These are phyloP conservation scores for Chytriomyces sp. DNA, from an alignment of 192 early-diverging fungal genomes.

Conservation along the genomic window DNA sequence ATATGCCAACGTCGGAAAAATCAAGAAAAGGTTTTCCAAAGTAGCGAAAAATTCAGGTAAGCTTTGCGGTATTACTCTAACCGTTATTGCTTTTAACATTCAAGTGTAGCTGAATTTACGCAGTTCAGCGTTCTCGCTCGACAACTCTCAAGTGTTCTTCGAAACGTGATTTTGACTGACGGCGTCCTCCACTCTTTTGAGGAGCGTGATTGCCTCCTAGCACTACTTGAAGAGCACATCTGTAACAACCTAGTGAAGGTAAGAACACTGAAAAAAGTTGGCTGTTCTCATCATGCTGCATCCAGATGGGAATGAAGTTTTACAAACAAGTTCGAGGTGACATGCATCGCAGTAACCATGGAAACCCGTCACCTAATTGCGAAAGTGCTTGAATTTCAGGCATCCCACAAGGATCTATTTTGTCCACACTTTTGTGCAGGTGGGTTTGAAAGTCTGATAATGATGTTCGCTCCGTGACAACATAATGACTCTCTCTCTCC, in stretches of 20 bases:
- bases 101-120: conserved; percentile 45
- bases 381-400: conserved; percentile 44
- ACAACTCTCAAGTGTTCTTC: conserved; percentile 50
- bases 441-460: conserved; percentile 26
- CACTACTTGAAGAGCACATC: conserved; percentile 68
- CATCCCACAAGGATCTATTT: conserved; percentile 89
- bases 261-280: not conserved
- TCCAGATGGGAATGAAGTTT: conserved; percentile 58
- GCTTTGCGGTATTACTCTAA: not conserved
- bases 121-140: conserved; percentile 53
- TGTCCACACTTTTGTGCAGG: conserved; percentile 89
- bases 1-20: conserved; percentile 41
- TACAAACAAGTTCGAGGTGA: conserved; percentile 64
- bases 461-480: not conserved
- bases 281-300: no score
- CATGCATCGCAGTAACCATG: not conserved
- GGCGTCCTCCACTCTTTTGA: conserved; percentile 64
- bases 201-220: conserved; percentile 51
- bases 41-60: conserved; percentile 43
- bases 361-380: no score
- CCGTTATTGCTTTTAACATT: not conserved
- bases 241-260: conserved; percentile 68
- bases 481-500: not conserved
- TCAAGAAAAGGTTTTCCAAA: conserved; percentile 42
- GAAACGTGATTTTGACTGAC: conserved; percentile 74